Conservation (phyloP, 1,284 basidiomycete species). For the Amylostereum areolatum region DNA sequence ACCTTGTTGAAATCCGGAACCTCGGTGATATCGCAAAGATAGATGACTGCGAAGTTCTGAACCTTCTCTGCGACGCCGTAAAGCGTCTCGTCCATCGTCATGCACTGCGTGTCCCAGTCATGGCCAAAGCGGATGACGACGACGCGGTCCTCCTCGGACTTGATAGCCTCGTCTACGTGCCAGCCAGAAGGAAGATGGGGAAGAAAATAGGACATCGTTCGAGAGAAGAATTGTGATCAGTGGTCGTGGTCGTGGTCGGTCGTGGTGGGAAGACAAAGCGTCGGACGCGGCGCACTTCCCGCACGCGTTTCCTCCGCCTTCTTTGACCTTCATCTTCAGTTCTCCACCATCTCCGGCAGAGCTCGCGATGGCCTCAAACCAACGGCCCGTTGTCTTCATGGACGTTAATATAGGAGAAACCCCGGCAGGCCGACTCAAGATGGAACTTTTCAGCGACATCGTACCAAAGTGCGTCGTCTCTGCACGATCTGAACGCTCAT, state of each 20-base stretch:
- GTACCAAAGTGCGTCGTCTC: constrained; percentile 61
- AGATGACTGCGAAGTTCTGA: constrained; percentile 98
- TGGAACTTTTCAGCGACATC: constrained; percentile 91
- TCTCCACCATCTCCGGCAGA: not conserved
- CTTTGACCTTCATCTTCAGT: not conserved
- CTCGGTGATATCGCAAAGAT: constrained; percentile 91
- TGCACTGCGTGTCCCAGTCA: constrained; percentile 93
- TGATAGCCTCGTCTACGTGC: constrained; percentile 98
- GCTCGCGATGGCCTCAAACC: constrained; percentile 20
- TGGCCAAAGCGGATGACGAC: constrained; percentile 96
- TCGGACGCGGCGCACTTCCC: too few species aligned
- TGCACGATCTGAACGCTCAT: too few species aligned
- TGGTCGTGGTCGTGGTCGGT: not conserved
- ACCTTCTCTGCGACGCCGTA: constrained; percentile 92
- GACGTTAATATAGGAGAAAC: constrained; percentile 95
- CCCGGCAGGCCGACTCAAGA: constrained; percentile 89
- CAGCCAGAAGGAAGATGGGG: constrained; percentile 92
- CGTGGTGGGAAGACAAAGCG: not conserved
- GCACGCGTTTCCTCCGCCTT: not conserved
- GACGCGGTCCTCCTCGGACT: constrained; percentile 94
- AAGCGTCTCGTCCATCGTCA: constrained; percentile 99
- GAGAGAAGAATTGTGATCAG: constrained; percentile 1
- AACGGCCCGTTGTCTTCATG: constrained; percentile 90
- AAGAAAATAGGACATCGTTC: constrained; percentile 76
- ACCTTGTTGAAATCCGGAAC: constrained; percentile 99